Evolutionary conservation across 768 basidiomycete species (phyloP), one percentile per base, ranked within the genome.

Genomic region (Boletus huronensis): DNA sequence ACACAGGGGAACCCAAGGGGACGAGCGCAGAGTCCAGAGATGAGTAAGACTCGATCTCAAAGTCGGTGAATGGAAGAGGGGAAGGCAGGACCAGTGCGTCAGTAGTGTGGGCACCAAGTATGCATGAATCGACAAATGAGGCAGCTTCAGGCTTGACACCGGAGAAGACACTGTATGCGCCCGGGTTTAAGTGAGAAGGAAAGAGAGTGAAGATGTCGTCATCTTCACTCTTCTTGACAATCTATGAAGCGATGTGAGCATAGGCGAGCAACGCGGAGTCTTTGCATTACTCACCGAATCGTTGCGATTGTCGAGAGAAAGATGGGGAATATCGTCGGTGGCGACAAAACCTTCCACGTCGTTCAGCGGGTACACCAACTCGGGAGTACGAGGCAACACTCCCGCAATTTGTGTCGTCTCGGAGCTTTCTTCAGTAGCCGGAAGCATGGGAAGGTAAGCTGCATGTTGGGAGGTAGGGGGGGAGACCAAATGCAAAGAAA

Each of bases 241-340:
- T 55, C 66, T 68, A 16, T 23, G n/a, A 10, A 7, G 8, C 9
- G 48, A 36, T 28, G 48, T 71, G 31, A 69, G 43, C 16, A 38
- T 28, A 32, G 34, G 35, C 17, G 19, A 34, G n/a, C 3, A 13
- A 19, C 10, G 6, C 14, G n/a, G n/a, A 29, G 50, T 23, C 5
- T 2, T 11, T 14, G 21, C 13, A 5, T 31, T 4, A 54, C 70
- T 52, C 55, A 72, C 71, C 57, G 45, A 10, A 46, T 50, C 40
- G 43, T 34, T n/a, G 36, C 26, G 46, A 16, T 36, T 29, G 52
- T 70, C 65, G 16, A 76, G 67, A 38, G 67, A 63, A 35, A 76
- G 61, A 49, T 61, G 48, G 6, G 74, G 74, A 41, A 77, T 77
- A 2, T 74, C 68, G 6, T 64, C 56, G 16, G 68, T 77, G 8